Base-by-base conservation (phyloP, 768 basidiomycete genomes). In the Trichaptum fuscoviolaceum region DNA sequence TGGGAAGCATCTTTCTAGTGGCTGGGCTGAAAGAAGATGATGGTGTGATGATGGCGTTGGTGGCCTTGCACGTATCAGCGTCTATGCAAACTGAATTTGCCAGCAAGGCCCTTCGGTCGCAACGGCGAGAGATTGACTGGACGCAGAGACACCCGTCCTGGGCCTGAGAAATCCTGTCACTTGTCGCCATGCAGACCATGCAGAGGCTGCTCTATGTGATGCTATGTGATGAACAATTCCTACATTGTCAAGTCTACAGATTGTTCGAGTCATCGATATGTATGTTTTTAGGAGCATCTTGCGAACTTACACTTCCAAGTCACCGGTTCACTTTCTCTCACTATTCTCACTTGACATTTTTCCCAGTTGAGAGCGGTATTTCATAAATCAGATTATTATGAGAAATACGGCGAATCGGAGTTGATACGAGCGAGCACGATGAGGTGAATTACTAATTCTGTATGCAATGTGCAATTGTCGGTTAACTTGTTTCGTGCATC, bases 221-320 rank as follows among this genome's bases (percentile, higher is more conserved):
- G 42, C 42, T 52, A 15, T 52, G 15, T 52, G 42, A 52, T 52
- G 42, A 52, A 52, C 42, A 52, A 52, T 52, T 20, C 42, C 42
- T 52, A 52, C 42, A 52, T 52, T 52, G 42, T 52, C 42, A 52
- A 52, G 42, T 52, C 42, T 52, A 52, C 42, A 52, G 42, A 52
- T 52, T 12, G 42, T 52, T 52, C 42, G 15, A 15, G 42, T 52
- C 15, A 52, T 30, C 30, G 30, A 52, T 12, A 52, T 15, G 15
- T 20, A 52, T 52, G 42, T 52, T 52, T 52, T 52, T 52, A 52
- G 42, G 20, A 52, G 42, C 15, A 52, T 52, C 20, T 3, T 15
- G 42, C 30, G 20, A 52, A 52, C 42, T 52, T 12, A 52, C 42
- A 15, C 42, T 52, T 52, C 15, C 20, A 52, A 3, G 15, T 52